phyloP scores from a whole-genome alignment of 2,329 filamentous ascomycete genomes.

The Colletotrichum shisoi region DNA sequence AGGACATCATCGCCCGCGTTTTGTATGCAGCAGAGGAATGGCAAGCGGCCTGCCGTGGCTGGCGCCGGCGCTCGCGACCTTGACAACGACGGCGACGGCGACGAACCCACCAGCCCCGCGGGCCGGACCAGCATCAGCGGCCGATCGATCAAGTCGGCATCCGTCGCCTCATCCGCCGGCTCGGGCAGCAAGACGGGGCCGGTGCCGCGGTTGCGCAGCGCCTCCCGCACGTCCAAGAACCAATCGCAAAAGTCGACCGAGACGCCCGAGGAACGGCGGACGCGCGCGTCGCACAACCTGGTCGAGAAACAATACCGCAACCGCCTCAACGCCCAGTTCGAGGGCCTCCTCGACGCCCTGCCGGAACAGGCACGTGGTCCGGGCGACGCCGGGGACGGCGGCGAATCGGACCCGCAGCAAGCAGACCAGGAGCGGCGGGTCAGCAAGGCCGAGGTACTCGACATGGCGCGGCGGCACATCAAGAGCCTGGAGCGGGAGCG shows the following conservation, averaged over 20 bases:
- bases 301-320: constrained; percentile 49
- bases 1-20: constrained; percentile 4
- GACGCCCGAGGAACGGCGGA: constrained; percentile 44
- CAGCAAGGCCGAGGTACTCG: constrained; percentile 51
- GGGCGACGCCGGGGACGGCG: constrained; percentile 21
- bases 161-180: constrained; percentile 25
- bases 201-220: constrained; percentile 43
- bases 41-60: constrained; percentile 31
- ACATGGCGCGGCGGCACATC: constrained; percentile 49
- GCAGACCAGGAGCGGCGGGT: constrained; percentile 44
- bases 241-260: constrained; percentile 42
- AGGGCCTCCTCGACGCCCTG: constrained; percentile 44
- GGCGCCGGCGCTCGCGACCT: constrained; percentile 8
- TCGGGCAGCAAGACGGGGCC: constrained; percentile 36
- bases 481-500: constrained; percentile 46
- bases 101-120: constrained; percentile 32
- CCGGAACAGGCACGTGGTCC: constrained; percentile 42
- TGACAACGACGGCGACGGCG: constrained; percentile 13
- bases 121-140: constrained; percentile 29
- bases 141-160: constrained; percentile 24
- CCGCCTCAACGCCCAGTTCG: constrained; percentile 47
- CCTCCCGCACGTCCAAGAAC: constrained; percentile 47
- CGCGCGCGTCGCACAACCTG: constrained; percentile 47
- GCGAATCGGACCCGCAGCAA: constrained; percentile 33
- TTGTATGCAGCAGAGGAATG: constrained; percentile 26